These are phyloP conservation scores for Phytophthora ramorum DNA, from an alignment of 352 stramenopile species.

Conservation along the genomic window DNA sequence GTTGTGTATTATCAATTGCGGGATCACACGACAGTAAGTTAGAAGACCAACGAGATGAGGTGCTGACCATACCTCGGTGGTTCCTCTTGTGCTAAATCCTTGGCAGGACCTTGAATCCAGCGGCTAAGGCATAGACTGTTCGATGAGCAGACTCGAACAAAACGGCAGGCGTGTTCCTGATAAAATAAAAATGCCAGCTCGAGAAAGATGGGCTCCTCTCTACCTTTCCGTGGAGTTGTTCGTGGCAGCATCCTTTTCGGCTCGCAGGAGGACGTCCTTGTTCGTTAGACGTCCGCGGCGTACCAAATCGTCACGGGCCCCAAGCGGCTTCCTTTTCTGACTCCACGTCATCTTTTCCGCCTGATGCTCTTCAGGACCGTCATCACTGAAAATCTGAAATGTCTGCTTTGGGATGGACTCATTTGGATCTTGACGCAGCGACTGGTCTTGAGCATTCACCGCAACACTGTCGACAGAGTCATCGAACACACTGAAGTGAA, in stretches of 20 bases:
- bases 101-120: conserved; percentile 27
- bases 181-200: conserved; percentile 21
- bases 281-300: conserved; percentile 67
- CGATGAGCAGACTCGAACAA: conserved; percentile 33
- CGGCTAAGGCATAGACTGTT: conserved; percentile 38
- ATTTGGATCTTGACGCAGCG: conserved; percentile 47
- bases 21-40: conserved; percentile 23
- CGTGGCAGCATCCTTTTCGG: conserved; percentile 31
- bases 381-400: conserved; percentile 63
- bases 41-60: conserved; percentile 18
- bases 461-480: conserved; percentile 78
- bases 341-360: conserved; percentile 39
- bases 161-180: conserved; percentile 14
- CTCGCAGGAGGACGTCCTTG: conserved; percentile 80
- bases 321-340: conserved; percentile 68
- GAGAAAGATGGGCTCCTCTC: conserved; percentile 23
- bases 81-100: conserved; percentile 37
- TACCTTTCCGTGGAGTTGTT: conserved; percentile 54
- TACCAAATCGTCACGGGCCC: conserved; percentile 72
- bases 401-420: conserved; percentile 46
- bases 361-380: conserved; percentile 29
- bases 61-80: conserved; percentile 48
- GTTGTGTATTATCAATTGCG: conserved; percentile 30
- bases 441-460: conserved; percentile 58
- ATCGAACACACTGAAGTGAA: conserved; percentile 87